phyloP scores from a whole-genome alignment of 768 basidiomycete genomes.

The Mycena vitilis region DNA sequence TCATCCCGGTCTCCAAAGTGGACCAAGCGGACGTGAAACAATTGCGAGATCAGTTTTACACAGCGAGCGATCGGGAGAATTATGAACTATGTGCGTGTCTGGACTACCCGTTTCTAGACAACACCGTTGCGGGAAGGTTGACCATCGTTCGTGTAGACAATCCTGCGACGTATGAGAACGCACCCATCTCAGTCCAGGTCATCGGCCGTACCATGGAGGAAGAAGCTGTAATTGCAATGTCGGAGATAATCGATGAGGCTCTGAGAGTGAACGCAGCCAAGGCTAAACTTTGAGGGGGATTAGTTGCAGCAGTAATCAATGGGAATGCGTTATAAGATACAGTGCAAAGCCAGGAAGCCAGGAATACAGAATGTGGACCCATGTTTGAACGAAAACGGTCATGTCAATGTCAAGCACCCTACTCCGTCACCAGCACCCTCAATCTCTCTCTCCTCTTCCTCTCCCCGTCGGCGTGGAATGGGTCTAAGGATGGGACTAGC shows the following conservation, averaged over 20 bases:
- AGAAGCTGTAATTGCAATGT: slow-evolving; percentile 78
- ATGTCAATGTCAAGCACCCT: slow-evolving; percentile 66
- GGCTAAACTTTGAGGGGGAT: slow-evolving; percentile 4
- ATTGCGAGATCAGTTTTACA: slow-evolving; percentile 60
- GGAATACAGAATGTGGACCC: slow-evolving; percentile 12
- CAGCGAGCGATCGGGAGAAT: slow-evolving; percentile 57
- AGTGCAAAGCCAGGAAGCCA: slow-evolving; percentile 23
- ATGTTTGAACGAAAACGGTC: slow-evolving; percentile 15
- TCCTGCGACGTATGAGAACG: slow-evolving; percentile 47
- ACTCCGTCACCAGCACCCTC: slow-evolving; percentile 87
- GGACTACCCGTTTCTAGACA: neutral
- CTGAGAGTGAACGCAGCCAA: slow-evolving; percentile 45
- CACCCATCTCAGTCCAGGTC: slow-evolving; percentile 70
- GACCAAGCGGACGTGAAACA: slow-evolving; percentile 54
- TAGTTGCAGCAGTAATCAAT: slow-evolving; percentile 14
- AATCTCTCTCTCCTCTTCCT: slow-evolving; percentile 75
- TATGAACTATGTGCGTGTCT: slow-evolving; percentile 38
- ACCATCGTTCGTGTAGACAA: slow-evolving; percentile 14
- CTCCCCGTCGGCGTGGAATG: slow-evolving; percentile 65
- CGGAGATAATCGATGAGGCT: slow-evolving; percentile 71
- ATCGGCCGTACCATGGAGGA: slow-evolving; percentile 80
- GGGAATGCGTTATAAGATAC: slow-evolving; percentile 35
- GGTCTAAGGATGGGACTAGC: slow-evolving; percentile 83
- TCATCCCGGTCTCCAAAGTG: slow-evolving; percentile 74
- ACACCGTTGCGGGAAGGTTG: neutral